Evolutionary conservation across 2,329 filamentous ascomycete species (phyloP).

Genomic region (Eutypella sp.): DNA sequence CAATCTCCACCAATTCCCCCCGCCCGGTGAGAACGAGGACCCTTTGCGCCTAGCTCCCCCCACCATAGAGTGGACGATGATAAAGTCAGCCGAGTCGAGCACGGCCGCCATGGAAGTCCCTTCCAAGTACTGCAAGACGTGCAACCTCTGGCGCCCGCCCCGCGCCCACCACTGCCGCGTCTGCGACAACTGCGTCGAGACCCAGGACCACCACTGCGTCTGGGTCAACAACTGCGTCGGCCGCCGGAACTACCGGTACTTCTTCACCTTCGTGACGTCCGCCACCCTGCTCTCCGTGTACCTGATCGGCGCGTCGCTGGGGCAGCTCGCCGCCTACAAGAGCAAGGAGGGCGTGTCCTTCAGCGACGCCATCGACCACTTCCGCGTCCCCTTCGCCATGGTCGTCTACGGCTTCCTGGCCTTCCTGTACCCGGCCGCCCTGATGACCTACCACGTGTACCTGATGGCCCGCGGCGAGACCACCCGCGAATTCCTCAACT

Average conservation of each 20-base stretch:
- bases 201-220: slow-evolving; percentile 95
- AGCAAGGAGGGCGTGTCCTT: slow-evolving; percentile 62
- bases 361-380: slow-evolving; percentile 60
- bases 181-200: slow-evolving; percentile 96
- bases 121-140: slow-evolving; percentile 96
- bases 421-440: slow-evolving; percentile 73
- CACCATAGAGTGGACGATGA: slow-evolving; percentile 89
- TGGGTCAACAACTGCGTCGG: slow-evolving; percentile 99
- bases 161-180: slow-evolving; percentile 93
- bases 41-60: slow-evolving; percentile 76
- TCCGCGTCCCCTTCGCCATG: slow-evolving; percentile 81
- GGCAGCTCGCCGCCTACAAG: slow-evolving; percentile 72
- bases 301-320: slow-evolving; percentile 71
- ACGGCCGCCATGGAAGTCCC: slow-evolving; percentile 95
- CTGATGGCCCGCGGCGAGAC: slow-evolving; percentile 89
- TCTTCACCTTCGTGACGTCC: slow-evolving; percentile 83
- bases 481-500: slow-evolving; percentile 92
- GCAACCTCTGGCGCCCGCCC: slow-evolving; percentile 94
- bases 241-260: slow-evolving; percentile 95
- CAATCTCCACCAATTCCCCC: slow-evolving; percentile 86
- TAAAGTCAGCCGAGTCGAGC: slow-evolving; percentile 69
- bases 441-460: slow-evolving; percentile 87
- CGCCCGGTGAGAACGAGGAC: slow-evolving; percentile 68
- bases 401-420: slow-evolving; percentile 74
- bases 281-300: slow-evolving; percentile 73